Conservation (phyloP, 169 alveolate genomes). For the Eimeria maxima region DNA sequence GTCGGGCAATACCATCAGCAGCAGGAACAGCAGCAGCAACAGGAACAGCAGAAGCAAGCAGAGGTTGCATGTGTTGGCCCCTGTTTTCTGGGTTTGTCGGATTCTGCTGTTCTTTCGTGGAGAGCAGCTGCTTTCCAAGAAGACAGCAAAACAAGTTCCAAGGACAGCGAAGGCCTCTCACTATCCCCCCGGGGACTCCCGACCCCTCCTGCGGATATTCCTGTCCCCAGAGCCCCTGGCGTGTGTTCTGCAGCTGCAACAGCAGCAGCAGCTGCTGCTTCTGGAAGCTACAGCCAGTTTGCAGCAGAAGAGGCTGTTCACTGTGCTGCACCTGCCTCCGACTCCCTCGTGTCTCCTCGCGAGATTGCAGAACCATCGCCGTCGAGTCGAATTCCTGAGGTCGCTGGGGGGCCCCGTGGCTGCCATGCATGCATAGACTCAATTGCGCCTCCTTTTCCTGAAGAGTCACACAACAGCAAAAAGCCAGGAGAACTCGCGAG, state of each 20-base stretch:
- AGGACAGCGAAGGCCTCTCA: not conserved
- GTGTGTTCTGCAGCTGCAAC: conserved; percentile 15
- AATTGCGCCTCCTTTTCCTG: not conserved
- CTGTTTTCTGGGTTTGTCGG: conserved; percentile 58
- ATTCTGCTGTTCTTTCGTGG: conserved; percentile 61
- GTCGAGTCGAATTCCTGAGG: not conserved
- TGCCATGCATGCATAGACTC: not conserved
- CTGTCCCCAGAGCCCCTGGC: not conserved
- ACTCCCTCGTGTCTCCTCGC: not conserved
- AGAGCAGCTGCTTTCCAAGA: conserved; percentile 55
- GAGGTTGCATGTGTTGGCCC: not conserved
- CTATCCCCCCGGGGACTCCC: not conserved
- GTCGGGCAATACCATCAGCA: conserved; percentile 34
- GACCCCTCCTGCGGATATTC: not conserved
- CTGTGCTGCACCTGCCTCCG: not conserved
- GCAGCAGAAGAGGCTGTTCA: conserved; percentile 11
- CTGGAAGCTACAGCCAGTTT: not conserved
- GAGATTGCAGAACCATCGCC: not conserved
- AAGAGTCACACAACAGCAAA: not conserved
- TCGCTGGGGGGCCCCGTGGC: conserved; percentile 6
- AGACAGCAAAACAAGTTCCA: not conserved
- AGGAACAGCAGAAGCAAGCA: not conserved
- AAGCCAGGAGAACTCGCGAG: conserved; percentile 41
- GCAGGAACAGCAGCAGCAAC: conserved; percentile 54
- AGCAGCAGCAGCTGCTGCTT: not conserved